A percentile compares a stretch with the other conserved stretches of the same genome.
These are phyloP conservation scores for Syzygium jambos DNA, from an alignment of 345 rosid species.

Conservation along the genomic window DNA sequence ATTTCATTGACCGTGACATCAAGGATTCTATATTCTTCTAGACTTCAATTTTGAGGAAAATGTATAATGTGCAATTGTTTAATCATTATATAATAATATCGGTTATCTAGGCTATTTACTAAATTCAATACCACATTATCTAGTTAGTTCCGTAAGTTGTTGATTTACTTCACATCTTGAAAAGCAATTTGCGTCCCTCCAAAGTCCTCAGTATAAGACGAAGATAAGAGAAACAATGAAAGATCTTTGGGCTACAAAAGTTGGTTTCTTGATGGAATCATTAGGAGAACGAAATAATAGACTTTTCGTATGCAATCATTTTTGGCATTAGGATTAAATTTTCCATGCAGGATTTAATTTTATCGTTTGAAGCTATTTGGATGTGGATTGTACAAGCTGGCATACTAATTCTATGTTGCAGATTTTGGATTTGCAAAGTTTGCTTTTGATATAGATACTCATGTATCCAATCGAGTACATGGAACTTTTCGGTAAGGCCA, in stretches of 20 bases:
- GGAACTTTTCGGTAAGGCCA: constrained; percentile 80
- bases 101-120: not conserved
- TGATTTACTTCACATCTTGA: not conserved
- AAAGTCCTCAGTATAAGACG: not conserved
- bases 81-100: not conserved
- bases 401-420: constrained; percentile 39
- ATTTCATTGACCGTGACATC: constrained; percentile 73
- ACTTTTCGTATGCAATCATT: fast-evolving
- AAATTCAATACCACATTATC: not conserved
- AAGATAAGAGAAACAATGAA: not conserved
- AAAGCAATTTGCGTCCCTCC: not conserved
- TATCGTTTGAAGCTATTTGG: not conserved
- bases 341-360: not conserved
- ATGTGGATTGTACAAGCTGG: not conserved
- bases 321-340: not conserved
- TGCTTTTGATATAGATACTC: constrained; percentile 61
- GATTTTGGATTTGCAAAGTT: constrained; percentile 89
- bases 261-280: not conserved
- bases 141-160: not conserved
- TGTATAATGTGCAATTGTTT: constrained; percentile 24
- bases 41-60: constrained; percentile 68
- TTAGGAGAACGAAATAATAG: not conserved
- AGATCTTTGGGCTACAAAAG: not conserved
- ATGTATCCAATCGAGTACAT: constrained; percentile 80
- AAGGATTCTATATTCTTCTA: constrained; percentile 72